Evolutionary conservation across 2,329 filamentous ascomycete species (phyloP).

Genomic region (Cercospora sp.): DNA sequence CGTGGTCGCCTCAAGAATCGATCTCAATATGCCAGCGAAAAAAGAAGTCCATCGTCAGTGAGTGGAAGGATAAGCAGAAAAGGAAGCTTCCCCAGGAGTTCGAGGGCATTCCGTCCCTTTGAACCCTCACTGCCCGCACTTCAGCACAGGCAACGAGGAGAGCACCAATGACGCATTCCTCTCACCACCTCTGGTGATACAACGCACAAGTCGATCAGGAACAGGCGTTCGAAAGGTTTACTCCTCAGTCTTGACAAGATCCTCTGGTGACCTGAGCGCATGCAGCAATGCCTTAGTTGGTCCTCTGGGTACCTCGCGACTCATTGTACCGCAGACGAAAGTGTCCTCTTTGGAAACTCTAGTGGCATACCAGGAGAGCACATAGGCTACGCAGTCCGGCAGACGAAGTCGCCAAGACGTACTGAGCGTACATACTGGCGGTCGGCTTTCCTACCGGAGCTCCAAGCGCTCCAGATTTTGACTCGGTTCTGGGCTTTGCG

Average conservation of each 20-base stretch:
- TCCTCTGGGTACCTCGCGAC: neutral
- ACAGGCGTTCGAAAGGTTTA: neutral
- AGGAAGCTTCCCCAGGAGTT: neutral
- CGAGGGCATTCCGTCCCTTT: neutral
- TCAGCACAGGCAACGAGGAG: neutral
- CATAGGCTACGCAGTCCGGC: neutral
- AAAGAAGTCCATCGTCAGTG: neutral
- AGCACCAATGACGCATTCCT: neutral
- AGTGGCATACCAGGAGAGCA: neutral
- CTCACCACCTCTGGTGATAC: slow-evolving; percentile 7
- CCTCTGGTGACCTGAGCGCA: neutral
- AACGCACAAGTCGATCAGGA: neutral
- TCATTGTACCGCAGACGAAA: neutral
- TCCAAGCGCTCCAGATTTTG: neutral
- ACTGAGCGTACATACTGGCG: neutral
- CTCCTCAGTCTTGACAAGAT: neutral
- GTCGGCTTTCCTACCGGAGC: neutral
- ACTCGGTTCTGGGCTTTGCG: neutral
- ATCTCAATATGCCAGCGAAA: neutral
- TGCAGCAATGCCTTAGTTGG: neutral
- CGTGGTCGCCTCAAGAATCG: neutral
- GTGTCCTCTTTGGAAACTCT: neutral
- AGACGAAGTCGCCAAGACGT: neutral
- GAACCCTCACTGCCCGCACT: neutral
- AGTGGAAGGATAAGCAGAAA: neutral